Evolutionary conservation across 2,329 filamentous ascomycete genomes (phyloP), one percentile per base, ranked within the genome.

Genomic region (Blastomyces parvus): DNA sequence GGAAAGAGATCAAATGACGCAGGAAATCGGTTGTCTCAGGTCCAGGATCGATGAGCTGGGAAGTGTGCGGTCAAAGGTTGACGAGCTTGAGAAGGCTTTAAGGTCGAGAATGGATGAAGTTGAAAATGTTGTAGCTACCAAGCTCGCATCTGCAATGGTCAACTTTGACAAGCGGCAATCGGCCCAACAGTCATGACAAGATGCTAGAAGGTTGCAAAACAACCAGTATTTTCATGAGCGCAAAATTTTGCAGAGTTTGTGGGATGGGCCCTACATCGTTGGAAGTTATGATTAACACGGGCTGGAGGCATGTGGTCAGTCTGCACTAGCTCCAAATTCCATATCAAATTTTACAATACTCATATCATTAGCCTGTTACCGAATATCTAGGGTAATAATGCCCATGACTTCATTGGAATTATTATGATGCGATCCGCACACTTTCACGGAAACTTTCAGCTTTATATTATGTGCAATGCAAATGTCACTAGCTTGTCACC

Each of bases 101-200:
- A 58, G 22, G 13, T 40, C 55, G 13, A 58, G 36, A 22, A 25
- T 58, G 36, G 55, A 27, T 27, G 33, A 58, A 76, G 63, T 75
- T 13, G 53, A 38, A 38, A 56, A 56, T 38, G 53, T 56, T 11
- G 53, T 56, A 25, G 53, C 53, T 19, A 36, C 27, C 17, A 56
- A 56, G 1, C 53, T 56, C 17, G 53, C 53, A 22, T 33, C 53
- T 3, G 9, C 38, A 3, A 27, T 56, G 6, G 17, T 38, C 3
- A 33, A 38, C 19, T 3, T 6, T 56, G 53, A 56, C n/a, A n/a
- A 38, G 17, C 53, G 17, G 17, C 30, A 8, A 36, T n/a, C 53
- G 5, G 2, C 53, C 14, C 53, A 22, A 19, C 22, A 56, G 17
- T 11, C 53, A 56, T 56, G 53, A 56, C 19, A 4, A 4, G 19